Conservation (phyloP, 306 rosid genomes). For the Purshia tridentata region DNA sequence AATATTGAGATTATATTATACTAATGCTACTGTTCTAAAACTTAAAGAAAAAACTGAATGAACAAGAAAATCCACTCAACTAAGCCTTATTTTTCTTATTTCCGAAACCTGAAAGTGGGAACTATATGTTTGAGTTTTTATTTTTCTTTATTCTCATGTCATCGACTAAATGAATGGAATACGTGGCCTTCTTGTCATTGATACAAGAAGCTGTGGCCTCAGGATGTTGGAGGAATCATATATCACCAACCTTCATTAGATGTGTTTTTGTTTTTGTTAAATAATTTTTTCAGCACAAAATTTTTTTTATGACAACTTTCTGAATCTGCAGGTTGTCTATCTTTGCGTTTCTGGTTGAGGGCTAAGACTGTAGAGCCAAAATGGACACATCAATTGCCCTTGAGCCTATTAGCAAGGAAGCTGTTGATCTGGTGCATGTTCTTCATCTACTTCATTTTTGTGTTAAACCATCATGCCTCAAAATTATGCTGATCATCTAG, state of each 20-base stretch:
- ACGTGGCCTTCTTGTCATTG: neutral
- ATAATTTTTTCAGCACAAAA: neutral
- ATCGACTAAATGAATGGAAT: neutral
- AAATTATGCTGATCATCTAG: neutral
- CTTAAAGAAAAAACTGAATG: neutral
- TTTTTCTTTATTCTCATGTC: neutral
- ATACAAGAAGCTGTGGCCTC: neutral
- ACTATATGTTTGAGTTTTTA: neutral
- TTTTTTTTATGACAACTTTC: neutral
- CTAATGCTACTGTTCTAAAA: neutral
- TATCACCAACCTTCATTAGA: neutral
- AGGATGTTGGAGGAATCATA: neutral
- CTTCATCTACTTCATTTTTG: neutral
- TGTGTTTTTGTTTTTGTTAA: neutral
- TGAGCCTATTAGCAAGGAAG: conserved; percentile 23
- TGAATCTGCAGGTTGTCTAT: conserved; percentile 2
- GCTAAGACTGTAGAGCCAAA: neutral
- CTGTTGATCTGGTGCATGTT: conserved; percentile 26
- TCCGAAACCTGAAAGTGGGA: neutral
- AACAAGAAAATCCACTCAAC: neutral
- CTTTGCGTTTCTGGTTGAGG: neutral
- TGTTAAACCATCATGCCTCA: neutral
- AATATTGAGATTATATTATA: neutral
- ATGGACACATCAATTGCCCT: conserved; percentile 22
- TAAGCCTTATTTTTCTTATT: neutral